Percentiles rank a stretch among this genome's conserved stretches.
Conservation (phyloP, 2,329 filamentous ascomycete genomes). For the Cladophialophora psammophila region DNA sequence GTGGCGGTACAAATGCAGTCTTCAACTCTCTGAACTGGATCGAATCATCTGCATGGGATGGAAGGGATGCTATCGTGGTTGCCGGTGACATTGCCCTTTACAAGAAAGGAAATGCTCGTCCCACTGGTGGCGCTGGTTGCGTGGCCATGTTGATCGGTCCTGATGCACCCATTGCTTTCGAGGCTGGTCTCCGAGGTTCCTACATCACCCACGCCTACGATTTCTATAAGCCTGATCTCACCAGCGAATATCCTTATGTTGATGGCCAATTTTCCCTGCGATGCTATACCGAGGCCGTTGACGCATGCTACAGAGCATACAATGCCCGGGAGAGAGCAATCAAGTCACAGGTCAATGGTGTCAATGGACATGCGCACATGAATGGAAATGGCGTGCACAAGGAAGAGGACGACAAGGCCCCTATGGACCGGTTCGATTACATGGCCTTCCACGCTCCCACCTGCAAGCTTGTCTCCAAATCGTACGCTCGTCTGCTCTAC, state of each 20-base stretch:
- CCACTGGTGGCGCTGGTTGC: conserved; percentile 79
- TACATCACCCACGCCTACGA: conserved; percentile 88
- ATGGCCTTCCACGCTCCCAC: conserved; percentile 83
- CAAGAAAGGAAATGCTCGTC: conserved; percentile 81
- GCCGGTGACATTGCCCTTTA: conserved; percentile 86
- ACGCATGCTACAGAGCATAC: conserved; percentile 82
- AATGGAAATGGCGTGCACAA: conserved; percentile 59
- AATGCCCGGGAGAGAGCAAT: conserved; percentile 73
- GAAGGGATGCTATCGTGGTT: conserved; percentile 79
- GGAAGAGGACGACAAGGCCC: conserved; percentile 62
- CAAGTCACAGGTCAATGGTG: conserved; percentile 51
- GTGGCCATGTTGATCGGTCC: conserved; percentile 82
- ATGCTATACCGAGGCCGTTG: conserved; percentile 82
- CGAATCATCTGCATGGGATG: conserved; percentile 87
- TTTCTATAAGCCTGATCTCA: conserved; percentile 89
- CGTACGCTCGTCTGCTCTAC: conserved; percentile 82
- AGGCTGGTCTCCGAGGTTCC: conserved; percentile 78
- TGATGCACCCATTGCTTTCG: conserved; percentile 76
- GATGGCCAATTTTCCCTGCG: conserved; percentile 83
- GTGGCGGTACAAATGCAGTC: conserved; percentile 80
- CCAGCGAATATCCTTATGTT: conserved; percentile 85
- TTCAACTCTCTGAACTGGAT: conserved; percentile 87
- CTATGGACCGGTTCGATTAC: conserved; percentile 83
- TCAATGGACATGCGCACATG: conserved; percentile 36
- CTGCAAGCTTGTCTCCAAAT: conserved; percentile 88